A percentile compares a stretch with the other conserved stretches of the same genome.
phyloP scores from a whole-genome alignment of 2,329 filamentous ascomycete species.

The Sclerotinia sclerotiorum region DNA sequence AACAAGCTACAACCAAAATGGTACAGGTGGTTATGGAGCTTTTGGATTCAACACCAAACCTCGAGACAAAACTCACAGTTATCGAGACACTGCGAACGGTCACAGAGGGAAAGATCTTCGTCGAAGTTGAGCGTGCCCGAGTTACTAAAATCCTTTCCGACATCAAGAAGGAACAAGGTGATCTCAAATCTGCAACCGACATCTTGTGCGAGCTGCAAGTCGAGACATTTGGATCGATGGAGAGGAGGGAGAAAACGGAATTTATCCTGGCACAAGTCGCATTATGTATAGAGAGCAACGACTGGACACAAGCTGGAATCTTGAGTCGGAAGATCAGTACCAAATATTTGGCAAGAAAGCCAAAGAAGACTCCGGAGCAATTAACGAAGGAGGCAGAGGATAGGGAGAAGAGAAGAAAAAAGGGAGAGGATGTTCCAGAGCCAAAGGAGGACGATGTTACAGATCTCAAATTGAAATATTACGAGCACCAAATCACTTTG shows the following conservation, averaged over 20 bases:
- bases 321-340: slow-evolving; percentile 97
- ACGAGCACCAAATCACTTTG: slow-evolving; percentile 93
- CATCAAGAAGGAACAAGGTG: slow-evolving; percentile 95
- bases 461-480: slow-evolving; percentile 92
- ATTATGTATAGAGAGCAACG: slow-evolving; percentile 90
- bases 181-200: slow-evolving; percentile 84
- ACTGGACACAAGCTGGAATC: slow-evolving; percentile 95
- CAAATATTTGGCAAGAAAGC: slow-evolving; percentile 83
- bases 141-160: slow-evolving; percentile 93
- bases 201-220: slow-evolving; percentile 97
- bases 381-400: slow-evolving; percentile 88
- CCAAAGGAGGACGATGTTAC: slow-evolving; percentile 87
- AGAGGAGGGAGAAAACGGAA: slow-evolving; percentile 94
- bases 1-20: slow-evolving; percentile 99
- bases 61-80: slow-evolving; percentile 86
- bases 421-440: slow-evolving; percentile 74
- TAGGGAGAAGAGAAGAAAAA: slow-evolving; percentile 79
- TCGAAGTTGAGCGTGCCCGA: slow-evolving; percentile 95
- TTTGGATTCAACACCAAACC: slow-evolving; percentile 77
- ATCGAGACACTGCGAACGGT: slow-evolving; percentile 96
- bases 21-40: slow-evolving; percentile 95
- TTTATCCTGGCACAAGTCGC: slow-evolving; percentile 95
- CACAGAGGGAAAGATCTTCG: slow-evolving; percentile 99
- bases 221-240: slow-evolving; percentile 98
- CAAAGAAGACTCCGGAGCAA: slow-evolving; percentile 86